Conservation (phyloP, 208 protist species). For the Trypanosoma conorhini region DNA sequence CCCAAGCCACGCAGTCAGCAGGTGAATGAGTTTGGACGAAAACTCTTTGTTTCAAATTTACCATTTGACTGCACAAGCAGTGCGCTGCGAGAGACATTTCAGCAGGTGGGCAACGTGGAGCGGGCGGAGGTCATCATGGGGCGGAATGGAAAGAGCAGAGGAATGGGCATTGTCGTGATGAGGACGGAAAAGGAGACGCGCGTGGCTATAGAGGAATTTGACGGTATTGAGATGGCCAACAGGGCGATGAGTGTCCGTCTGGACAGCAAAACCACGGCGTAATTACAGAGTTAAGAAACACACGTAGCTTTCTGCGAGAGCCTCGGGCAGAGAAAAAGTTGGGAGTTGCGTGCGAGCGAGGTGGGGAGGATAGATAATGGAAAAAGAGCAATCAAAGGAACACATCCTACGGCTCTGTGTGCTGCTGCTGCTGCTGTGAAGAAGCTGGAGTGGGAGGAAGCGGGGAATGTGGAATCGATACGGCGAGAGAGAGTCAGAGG, state of each 20-base stretch:
- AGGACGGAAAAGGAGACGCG: constrained; percentile 62
- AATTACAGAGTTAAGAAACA: background rate
- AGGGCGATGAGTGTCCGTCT: constrained; percentile 81
- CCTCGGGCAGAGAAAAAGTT: background rate
- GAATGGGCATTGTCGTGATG: constrained; percentile 83
- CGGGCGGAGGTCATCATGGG: constrained; percentile 75
- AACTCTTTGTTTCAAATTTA: constrained; percentile 81
- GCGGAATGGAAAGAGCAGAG: constrained; percentile 69
- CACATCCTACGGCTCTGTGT: too few species aligned
- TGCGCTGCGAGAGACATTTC: constrained; percentile 76
- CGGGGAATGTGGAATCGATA: too few species aligned
- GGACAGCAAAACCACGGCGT: constrained; percentile 52
- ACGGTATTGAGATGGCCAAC: constrained; percentile 84
- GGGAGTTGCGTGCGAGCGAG: background rate
- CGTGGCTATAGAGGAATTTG: constrained; percentile 80
- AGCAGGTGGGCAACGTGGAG: constrained; percentile 79
- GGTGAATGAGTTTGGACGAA: constrained; percentile 60
- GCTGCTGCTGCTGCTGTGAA: too few species aligned
- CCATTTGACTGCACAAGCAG: constrained; percentile 79
- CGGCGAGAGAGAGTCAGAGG: too few species aligned
- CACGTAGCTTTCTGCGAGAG: background rate
- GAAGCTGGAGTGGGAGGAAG: too few species aligned
- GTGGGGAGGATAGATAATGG: too few species aligned
- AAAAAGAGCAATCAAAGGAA: too few species aligned
- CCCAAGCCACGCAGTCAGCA: constrained; percentile 85